phyloP scores from a whole-genome alignment of 2,329 filamentous ascomycete species.

The Xylaria multiplex region DNA sequence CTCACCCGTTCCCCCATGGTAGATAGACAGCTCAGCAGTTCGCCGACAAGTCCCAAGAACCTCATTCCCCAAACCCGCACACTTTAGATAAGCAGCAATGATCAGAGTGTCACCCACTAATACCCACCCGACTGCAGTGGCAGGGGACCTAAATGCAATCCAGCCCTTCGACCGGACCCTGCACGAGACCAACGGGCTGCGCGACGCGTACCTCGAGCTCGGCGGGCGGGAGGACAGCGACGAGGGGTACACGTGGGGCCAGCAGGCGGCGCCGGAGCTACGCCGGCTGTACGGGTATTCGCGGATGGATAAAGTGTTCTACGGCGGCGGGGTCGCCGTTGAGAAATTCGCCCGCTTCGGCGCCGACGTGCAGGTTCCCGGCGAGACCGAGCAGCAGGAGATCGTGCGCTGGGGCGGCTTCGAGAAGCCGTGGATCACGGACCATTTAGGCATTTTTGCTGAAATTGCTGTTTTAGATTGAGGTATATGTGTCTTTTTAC shows the following conservation, averaged over 20 bases:
- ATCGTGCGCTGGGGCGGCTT: slow-evolving; percentile 43
- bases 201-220: slow-evolving; percentile 62
- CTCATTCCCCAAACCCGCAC: too few species aligned
- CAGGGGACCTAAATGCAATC: slow-evolving; percentile 67
- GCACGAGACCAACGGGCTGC: slow-evolving; percentile 57
- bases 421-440: slow-evolving; percentile 58
- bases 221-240: slow-evolving; percentile 60
- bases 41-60: too few species aligned
- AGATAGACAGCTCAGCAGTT: too few species aligned
- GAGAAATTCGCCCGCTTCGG: slow-evolving; percentile 57
- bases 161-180: slow-evolving; percentile 60
- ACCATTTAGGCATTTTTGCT: slow-evolving; percentile 58
- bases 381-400: slow-evolving; percentile 45
- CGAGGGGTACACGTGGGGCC: slow-evolving; percentile 65
- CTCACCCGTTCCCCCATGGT: too few species aligned
- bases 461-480: slow-evolving; percentile 40
- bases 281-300: slow-evolving; percentile 57
- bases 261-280: slow-evolving; percentile 56
- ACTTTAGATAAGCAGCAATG: too few species aligned
- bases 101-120: neutral
- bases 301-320: slow-evolving; percentile 64
- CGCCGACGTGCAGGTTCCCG: slow-evolving; percentile 54
- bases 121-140: slow-evolving; percentile 44
- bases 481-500: neutral
- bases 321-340: slow-evolving; percentile 49